Base-by-base conservation (phyloP, 1,284 basidiomycete genomes). In the Puccinia novopanici region DNA sequence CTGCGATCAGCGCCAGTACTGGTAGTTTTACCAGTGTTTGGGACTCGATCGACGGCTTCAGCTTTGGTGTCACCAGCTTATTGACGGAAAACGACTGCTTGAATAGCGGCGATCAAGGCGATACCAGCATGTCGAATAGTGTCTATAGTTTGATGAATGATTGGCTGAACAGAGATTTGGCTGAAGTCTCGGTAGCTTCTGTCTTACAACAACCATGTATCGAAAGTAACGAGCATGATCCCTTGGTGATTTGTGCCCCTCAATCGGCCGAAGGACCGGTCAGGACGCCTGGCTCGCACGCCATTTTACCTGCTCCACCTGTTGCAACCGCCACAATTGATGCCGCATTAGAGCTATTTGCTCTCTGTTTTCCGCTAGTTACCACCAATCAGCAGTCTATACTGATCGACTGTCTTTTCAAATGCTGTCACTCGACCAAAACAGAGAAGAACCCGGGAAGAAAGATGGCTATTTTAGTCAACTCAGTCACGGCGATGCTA, bases 381-480 rank as follows among this genome's bases (percentile, higher is more conserved):
- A 92, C 92, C 83, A 86, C 91, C 5, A 86, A 90, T 12, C 89
- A 91, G 0, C 91, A 91, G 61, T 88, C 90, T 0, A 89, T 90
- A 0, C 87, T 97, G 59, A 89, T 89, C 0, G 90, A 91, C 78
- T 88, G 97, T 48, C 86, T 88, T 22, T 85, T 85, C 52, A 61
- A 61, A 73, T 87, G 89, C 40, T 89, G 90, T 2, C 89, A 89
- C 24, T 95, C 93, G 4, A 87, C 90, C 3, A 94, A 92, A 85
- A 88, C 95, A 40, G 96, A 98, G 81, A 91, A 90, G 85, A 98
- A 98, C 84, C 89, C 91, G 0, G 96, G 94, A 0, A 88, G 96
- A n/a, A 92, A 91, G 84, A 91, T 93, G 27, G 95, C 96, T 0
- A 91, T 96, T 0, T 87, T 91, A 24, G 89, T 94, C 80, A 99